Evolutionary conservation across 345 rosid genomes (phyloP).

Genomic region (Lepidium africanum): DNA sequence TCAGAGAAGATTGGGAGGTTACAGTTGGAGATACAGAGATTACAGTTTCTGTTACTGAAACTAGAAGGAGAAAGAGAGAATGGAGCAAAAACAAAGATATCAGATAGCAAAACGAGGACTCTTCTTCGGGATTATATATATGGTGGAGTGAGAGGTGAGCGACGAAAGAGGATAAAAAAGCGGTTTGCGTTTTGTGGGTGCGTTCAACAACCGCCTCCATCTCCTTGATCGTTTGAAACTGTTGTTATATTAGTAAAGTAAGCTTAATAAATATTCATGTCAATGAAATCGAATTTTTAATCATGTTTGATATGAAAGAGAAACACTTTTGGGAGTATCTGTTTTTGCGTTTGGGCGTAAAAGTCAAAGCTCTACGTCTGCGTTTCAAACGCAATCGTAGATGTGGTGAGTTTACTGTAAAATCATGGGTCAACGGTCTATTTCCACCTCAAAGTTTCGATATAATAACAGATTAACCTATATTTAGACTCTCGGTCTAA

Average conservation of each 20-base stretch:
- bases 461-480: no score
- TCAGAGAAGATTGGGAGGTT: slow-evolving; percentile 82
- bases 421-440: no score
- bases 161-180: slow-evolving; percentile 46
- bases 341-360: neutral
- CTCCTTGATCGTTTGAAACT: slow-evolving; percentile 16
- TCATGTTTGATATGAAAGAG: slow-evolving; percentile 2
- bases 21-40: slow-evolving; percentile 86
- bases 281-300: neutral
- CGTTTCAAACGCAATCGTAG: no score
- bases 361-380: no score
- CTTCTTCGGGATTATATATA: slow-evolving; percentile 73
- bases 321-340: neutral
- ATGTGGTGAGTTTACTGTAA: neutral
- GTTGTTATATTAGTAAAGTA: neutral
- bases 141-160: slow-evolving; percentile 43
- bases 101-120: slow-evolving; percentile 56
- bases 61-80: slow-evolving; percentile 59
- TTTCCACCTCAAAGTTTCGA: no score
- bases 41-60: slow-evolving; percentile 68
- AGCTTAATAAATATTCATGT: slow-evolving; percentile 13
- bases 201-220: slow-evolving; percentile 51
- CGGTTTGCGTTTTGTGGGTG: slow-evolving; percentile 67
- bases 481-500: no score
- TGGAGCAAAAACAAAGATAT: slow-evolving; percentile 35